Conservation (phyloP, 495 filamentous ascomycete species). For the Neurospora sp. region DNA sequence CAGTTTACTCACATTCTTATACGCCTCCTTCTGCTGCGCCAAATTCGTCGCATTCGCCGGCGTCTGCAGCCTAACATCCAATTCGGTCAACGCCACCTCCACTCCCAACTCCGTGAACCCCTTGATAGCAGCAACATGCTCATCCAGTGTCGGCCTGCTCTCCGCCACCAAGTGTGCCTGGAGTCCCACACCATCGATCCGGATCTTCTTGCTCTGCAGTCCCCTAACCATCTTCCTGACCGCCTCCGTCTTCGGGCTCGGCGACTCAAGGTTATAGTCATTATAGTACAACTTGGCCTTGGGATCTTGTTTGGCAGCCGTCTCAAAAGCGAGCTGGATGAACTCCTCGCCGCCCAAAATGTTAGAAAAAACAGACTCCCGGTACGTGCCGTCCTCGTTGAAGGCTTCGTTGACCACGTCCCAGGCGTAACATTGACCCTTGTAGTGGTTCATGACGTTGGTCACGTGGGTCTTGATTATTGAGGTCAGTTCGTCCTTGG, state of each 20-base stretch:
- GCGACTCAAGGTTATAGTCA: constrained; percentile 55
- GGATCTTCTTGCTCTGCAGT: constrained; percentile 36
- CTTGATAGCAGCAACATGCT: constrained; percentile 34
- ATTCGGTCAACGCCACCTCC: constrained; percentile 46
- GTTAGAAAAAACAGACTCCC: constrained; percentile 42
- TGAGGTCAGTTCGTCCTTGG: constrained; percentile 34
- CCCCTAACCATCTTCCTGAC: constrained; percentile 13
- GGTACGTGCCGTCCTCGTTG: constrained; percentile 51
- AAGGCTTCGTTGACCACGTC: constrained; percentile 62
- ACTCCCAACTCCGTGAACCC: constrained; percentile 35
- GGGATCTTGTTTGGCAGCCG: constrained; percentile 41
- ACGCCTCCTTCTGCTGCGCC: constrained; percentile 47
- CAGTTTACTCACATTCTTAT: constrained; percentile 25
- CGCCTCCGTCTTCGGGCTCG: constrained; percentile 8
- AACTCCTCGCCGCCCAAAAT: constrained; percentile 43
- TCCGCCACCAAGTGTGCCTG: constrained; percentile 48
- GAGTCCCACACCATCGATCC: constrained; percentile 39
- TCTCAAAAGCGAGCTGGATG: constrained; percentile 43
- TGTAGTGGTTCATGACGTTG: constrained; percentile 41
- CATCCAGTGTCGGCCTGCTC: constrained; percentile 28
- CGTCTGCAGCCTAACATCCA: constrained; percentile 45
- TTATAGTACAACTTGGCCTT: constrained; percentile 56
- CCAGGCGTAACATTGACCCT: constrained; percentile 41
- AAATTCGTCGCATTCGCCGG: constrained; percentile 37
- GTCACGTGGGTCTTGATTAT: constrained; percentile 42